A percentile compares a stretch with the other conserved stretches of the same genome.
phyloP scores from a whole-genome alignment of 2,329 filamentous ascomycete species.

The Cladophialophora immunda region DNA sequence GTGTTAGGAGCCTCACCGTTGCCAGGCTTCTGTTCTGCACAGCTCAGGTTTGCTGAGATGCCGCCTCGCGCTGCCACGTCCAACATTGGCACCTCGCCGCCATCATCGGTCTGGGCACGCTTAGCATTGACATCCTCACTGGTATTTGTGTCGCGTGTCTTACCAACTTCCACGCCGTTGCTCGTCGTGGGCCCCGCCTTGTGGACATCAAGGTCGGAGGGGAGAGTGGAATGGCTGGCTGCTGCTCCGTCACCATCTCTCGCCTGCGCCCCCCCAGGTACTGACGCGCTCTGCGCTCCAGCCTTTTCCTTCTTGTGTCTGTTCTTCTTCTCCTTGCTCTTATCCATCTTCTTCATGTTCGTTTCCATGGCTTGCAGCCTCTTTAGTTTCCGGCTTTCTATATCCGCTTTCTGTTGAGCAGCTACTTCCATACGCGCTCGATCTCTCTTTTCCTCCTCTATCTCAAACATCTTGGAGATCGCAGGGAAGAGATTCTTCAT shows the following conservation, averaged over 20 bases:
- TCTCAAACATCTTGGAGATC: conserved; percentile 61
- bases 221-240: neutral
- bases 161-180: conserved; percentile 13
- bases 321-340: conserved; percentile 40
- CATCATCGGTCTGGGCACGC: conserved; percentile 27
- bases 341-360: conserved; percentile 20
- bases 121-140: conserved; percentile 27
- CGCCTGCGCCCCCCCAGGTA: neutral
- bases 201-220: neutral
- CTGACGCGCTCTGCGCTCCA: neutral
- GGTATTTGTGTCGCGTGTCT: conserved; percentile 12
- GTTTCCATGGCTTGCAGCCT: conserved; percentile 23
- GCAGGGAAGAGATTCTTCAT: conserved; percentile 66
- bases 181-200: neutral
- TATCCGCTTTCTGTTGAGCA: conserved; percentile 16
- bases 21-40: neutral
- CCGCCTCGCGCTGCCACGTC: neutral
- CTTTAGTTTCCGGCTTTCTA: conserved; percentile 12
- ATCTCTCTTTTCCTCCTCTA: conserved; percentile 43
- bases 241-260: neutral
- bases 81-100: neutral
- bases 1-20: neutral
- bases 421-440: conserved; percentile 25
- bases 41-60: neutral
- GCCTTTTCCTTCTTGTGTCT: conserved; percentile 18